Conservation (phyloP, 2,329 filamentous ascomycete species). For the Exophiala phaeomuriformis region DNA sequence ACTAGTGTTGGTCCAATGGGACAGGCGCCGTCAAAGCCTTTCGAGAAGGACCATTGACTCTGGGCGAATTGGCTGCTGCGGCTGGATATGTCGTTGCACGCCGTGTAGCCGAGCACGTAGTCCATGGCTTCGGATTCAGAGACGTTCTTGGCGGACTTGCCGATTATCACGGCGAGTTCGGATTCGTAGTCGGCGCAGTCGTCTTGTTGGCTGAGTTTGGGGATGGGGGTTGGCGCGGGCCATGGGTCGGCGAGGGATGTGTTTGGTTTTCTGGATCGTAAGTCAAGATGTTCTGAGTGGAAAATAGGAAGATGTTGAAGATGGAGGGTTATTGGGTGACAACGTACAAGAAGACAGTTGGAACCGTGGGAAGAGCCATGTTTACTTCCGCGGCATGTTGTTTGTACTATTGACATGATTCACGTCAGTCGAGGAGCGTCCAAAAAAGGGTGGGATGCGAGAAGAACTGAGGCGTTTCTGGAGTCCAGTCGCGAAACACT, state of each 20-base stretch:
- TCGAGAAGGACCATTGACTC: constrained; percentile 37
- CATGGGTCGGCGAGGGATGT: constrained; percentile 33
- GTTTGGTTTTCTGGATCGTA: constrained; percentile 26
- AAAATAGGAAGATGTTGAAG: too few relatives aligned
- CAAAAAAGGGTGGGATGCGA: too few relatives aligned
- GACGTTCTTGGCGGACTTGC: constrained; percentile 35
- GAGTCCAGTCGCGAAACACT: too few relatives aligned
- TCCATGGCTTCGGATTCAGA: constrained; percentile 34
- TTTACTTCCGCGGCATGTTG: constrained; percentile 37
- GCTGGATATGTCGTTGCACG: constrained; percentile 37
- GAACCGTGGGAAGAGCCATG: constrained; percentile 33
- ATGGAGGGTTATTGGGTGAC: too few relatives aligned
- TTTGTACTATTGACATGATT: constrained; percentile 28
- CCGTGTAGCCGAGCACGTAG: constrained; percentile 38
- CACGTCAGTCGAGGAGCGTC: not conserved
- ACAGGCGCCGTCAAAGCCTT: constrained; percentile 36
- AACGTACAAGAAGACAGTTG: constrained; percentile 33
- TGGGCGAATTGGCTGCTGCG: constrained; percentile 36
- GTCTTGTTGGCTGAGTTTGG: constrained; percentile 33
- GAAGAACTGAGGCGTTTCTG: too few relatives aligned
- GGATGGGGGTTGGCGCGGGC: constrained; percentile 30
- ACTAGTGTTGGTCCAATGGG: constrained; percentile 36
- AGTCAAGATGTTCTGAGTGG: not conserved
- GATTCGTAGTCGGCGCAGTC: constrained; percentile 39
- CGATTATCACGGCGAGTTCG: constrained; percentile 36